phyloP scores from a whole-genome alignment of 768 basidiomycete species.

The Trametes elegans region DNA sequence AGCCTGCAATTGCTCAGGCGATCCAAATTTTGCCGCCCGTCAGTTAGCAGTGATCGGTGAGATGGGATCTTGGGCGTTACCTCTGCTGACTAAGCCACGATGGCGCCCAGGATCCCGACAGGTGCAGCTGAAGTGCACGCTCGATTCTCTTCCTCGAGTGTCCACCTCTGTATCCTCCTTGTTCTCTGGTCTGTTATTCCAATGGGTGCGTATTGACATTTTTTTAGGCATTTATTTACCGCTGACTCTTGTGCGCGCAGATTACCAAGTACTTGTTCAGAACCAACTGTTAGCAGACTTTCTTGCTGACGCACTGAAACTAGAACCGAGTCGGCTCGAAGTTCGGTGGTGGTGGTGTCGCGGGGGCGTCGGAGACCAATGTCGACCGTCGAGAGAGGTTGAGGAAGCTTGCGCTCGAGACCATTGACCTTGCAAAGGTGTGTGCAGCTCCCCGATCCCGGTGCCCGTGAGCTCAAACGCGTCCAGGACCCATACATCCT shows the following conservation, averaged over 20 bases:
- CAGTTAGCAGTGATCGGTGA: conserved; percentile 10
- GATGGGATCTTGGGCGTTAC: conserved; percentile 8
- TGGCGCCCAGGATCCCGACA: background rate
- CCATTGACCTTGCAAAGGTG: conserved; percentile 97
- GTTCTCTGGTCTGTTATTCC: conserved; percentile 1
- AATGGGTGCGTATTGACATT: conserved; percentile 22
- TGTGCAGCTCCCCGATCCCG: conserved; percentile 17
- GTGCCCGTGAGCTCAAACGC: background rate
- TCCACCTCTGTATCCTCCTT: background rate
- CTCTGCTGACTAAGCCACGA: conserved; percentile 14
- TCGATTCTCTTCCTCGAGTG: background rate
- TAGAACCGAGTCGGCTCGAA: conserved; percentile 95
- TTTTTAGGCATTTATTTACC: background rate
- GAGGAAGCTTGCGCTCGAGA: conserved; percentile 92
- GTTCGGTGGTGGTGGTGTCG: conserved; percentile 95
- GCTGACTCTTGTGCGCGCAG: conserved; percentile 33
- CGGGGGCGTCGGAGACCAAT: conserved; percentile 92
- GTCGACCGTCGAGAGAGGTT: conserved; percentile 94
- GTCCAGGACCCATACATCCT: conserved; percentile 94
- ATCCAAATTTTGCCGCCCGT: conserved; percentile 23
- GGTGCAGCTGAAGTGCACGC: background rate
- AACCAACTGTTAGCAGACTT: background rate
- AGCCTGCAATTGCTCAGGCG: background rate
- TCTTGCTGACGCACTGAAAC: conserved; percentile 10
- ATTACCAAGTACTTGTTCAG: conserved; percentile 57